Evolutionary conservation across 768 basidiomycete genomes (phyloP).

Genomic region (Lactarius vividus): DNA sequence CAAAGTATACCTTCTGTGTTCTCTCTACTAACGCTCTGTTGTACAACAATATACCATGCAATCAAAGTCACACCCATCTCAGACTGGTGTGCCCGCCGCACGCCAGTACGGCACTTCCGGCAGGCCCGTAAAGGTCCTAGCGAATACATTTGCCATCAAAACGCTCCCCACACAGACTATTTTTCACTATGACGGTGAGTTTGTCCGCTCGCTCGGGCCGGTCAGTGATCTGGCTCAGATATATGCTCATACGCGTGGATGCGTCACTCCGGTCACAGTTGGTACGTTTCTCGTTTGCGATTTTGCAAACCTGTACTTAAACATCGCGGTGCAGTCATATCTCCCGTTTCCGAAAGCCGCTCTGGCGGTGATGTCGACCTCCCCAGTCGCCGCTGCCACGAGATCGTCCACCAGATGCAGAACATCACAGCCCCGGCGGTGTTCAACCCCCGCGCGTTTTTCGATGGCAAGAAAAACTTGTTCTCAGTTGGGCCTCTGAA

Average conservation of each 20-base stretch:
- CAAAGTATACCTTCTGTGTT: not conserved
- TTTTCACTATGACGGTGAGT: constrained; percentile 23
- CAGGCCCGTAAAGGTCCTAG: constrained; percentile 15
- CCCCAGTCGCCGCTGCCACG: constrained; percentile 21
- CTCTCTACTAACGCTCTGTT: not conserved
- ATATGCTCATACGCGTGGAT: not conserved
- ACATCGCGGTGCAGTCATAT: constrained; percentile 1
- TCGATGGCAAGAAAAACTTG: constrained; percentile 26
- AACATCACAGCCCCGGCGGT: constrained; percentile 11
- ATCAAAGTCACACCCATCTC: not conserved
- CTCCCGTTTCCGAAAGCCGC: constrained; percentile 8
- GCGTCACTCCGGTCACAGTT: constrained; percentile 8
- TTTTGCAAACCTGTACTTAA: not conserved
- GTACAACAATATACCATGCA: constrained; percentile 19
- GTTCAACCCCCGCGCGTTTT: constrained; percentile 24
- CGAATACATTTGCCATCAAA: constrained; percentile 21
- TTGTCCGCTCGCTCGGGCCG: not conserved
- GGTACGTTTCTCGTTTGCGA: constrained; percentile 12
- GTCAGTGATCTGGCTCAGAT: not conserved
- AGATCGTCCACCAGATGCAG: constrained; percentile 22
- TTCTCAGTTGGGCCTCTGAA: constrained; percentile 20
- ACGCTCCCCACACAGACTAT: constrained; percentile 20
- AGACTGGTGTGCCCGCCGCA: not conserved
- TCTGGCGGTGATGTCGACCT: constrained; percentile 18
- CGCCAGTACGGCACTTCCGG: constrained; percentile 21